Evolutionary conservation across 2,329 filamentous ascomycete species (phyloP).

Genomic region (Fusarium floridanum): DNA sequence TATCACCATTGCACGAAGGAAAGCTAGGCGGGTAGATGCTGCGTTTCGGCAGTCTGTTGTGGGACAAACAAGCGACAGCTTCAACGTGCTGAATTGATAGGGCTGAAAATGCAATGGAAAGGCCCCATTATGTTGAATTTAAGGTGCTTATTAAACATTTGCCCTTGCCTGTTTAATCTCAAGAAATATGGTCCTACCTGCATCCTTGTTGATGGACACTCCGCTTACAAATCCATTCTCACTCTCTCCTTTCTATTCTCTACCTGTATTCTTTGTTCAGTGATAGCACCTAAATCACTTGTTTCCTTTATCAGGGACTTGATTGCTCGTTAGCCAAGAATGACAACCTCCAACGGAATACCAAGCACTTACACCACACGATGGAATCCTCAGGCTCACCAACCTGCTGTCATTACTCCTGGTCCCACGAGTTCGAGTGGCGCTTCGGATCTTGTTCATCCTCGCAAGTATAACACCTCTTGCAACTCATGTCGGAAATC

Average conservation of each 20-base stretch:
- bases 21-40: neutral
- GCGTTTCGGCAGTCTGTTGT: neutral
- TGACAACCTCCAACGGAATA: neutral
- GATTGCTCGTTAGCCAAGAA: neutral
- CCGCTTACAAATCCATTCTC: constrained; percentile 6
- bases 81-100: neutral
- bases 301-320: neutral
- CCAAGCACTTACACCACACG: neutral
- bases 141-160: neutral
- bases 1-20: too few species aligned
- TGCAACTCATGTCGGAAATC: constrained; percentile 22
- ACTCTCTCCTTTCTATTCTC: neutral
- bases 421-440: neutral
- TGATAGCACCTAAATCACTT: neutral
- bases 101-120: neutral
- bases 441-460: neutral
- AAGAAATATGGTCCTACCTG: neutral
- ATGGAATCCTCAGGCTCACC: neutral
- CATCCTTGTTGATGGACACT: neutral
- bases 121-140: neutral
- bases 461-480: constrained; percentile 14
- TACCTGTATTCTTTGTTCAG: neutral
- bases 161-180: neutral
- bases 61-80: neutral
- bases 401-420: neutral